Conservation (phyloP, 1,139 yeast genomes). For the Arxiozyma heterogenica region DNA sequence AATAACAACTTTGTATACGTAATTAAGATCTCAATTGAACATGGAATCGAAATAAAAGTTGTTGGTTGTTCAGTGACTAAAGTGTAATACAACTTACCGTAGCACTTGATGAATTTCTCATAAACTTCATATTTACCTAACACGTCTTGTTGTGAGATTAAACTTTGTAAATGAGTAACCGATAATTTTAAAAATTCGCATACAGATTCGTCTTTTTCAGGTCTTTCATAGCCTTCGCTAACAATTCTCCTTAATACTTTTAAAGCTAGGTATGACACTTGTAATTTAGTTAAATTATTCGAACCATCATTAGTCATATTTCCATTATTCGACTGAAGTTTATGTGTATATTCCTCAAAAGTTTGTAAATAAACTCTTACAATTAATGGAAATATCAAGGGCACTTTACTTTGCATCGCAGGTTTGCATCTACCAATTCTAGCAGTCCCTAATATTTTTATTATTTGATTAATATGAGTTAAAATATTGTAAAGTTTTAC, state of each 20-base stretch:
- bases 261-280: conserved; percentile 66
- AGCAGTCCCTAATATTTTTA: conserved; percentile 65
- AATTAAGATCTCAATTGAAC: conserved; percentile 50
- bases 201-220: conserved; percentile 48
- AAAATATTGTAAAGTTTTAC: conserved; percentile 53
- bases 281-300: conserved; percentile 35
- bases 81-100: conserved; percentile 66
- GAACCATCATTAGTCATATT: neutral
- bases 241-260: conserved; percentile 67
- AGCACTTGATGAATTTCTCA: conserved; percentile 64
- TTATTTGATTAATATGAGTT: conserved; percentile 61
- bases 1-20: conserved; percentile 52
- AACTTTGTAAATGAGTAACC: conserved; percentile 50
- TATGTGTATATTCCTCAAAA: conserved; percentile 53
- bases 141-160: conserved; percentile 47
- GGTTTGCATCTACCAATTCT: conserved; percentile 76
- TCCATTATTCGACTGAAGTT: conserved; percentile 8
- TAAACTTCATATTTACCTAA: conserved; percentile 44
- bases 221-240: conserved; percentile 67
- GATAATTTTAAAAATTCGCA: conserved; percentile 51
- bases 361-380: conserved; percentile 50
- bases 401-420: conserved; percentile 66
- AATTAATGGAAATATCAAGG: conserved; percentile 49
- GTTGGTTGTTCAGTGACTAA: conserved; percentile 41
- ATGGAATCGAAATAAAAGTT: conserved; percentile 60